Percentiles rank a stretch among this genome's conserved stretches.
These are phyloP conservation scores for Mucor circinelloides DNA, from an alignment of 371 early-diverging fungal species.

Conservation along the genomic window DNA sequence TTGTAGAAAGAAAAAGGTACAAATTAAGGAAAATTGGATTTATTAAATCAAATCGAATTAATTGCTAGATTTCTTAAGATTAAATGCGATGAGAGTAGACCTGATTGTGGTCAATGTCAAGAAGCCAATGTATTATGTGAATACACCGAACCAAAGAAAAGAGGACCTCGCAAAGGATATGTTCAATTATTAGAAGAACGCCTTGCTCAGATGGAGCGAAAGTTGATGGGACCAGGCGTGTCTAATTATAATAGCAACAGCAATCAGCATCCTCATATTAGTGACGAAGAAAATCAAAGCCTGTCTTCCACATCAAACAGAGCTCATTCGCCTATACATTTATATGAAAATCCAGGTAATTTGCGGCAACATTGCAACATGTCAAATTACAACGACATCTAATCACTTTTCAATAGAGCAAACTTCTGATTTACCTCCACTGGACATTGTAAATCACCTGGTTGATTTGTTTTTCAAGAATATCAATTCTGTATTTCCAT, in stretches of 20 bases:
- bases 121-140: constrained; percentile 67
- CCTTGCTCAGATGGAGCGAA: constrained; percentile 66
- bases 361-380: not conserved
- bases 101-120: constrained; percentile 77
- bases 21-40: constrained; percentile 8
- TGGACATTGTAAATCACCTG: constrained; percentile 54
- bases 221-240: constrained; percentile 34
- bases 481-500: constrained; percentile 56
- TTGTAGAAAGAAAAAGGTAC: constrained; percentile 82
- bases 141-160: constrained; percentile 72
- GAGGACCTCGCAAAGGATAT: constrained; percentile 81
- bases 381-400: not conserved
- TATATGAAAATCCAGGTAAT: constrained; percentile 20
- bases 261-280: not conserved
- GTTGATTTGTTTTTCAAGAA: constrained; percentile 62
- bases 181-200: constrained; percentile 73
- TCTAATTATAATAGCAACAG: not conserved
- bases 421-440: constrained; percentile 36
- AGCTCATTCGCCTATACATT: constrained; percentile 18
- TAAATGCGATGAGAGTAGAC: constrained; percentile 79
- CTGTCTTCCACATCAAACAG: constrained; percentile 1
- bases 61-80: constrained; percentile 34
- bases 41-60: not conserved
- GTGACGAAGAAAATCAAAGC: constrained; percentile 6
- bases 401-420: constrained; percentile 7